Evolutionary conservation across 2,329 filamentous ascomycete genomes (phyloP).

Genomic region (Boeremia exigua): DNA sequence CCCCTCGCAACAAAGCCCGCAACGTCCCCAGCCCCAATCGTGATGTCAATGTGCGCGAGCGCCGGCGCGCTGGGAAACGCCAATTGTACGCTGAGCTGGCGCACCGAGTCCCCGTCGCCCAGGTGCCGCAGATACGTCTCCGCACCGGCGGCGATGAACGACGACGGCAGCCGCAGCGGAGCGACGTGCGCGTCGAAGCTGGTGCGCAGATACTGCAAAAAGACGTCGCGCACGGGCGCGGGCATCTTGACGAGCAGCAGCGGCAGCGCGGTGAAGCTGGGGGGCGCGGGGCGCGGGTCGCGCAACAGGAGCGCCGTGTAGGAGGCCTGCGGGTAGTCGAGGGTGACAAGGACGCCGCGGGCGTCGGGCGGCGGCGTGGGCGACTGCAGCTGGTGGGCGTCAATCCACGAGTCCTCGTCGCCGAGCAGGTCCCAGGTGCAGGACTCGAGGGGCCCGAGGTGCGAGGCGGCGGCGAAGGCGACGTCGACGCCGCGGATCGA

Average conservation of each 20-base stretch:
- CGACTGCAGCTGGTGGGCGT: conserved; percentile 41
- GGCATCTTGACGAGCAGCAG: conserved; percentile 60
- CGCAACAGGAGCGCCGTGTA: conserved; percentile 60
- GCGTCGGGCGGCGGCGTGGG: conserved; percentile 28
- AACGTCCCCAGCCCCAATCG: conserved; percentile 51
- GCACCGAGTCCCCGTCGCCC: conserved; percentile 37
- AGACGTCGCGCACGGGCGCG: conserved; percentile 55
- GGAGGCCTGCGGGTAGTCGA: conserved; percentile 57
- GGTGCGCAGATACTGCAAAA: conserved; percentile 56
- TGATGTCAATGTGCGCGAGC: conserved; percentile 51
- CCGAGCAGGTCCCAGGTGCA: conserved; percentile 56
- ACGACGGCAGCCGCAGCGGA: conserved; percentile 51
- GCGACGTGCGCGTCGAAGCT: conserved; percentile 59
- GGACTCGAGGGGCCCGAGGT: conserved; percentile 55
- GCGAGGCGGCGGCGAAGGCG: conserved; percentile 46
- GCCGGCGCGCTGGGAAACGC: conserved; percentile 38
- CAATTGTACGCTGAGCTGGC: conserved; percentile 46
- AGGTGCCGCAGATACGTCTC: conserved; percentile 67
- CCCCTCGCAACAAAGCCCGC: conserved; percentile 41
- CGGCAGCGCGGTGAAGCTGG: conserved; percentile 56
- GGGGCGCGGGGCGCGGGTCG: conserved; percentile 37
- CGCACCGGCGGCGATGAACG: conserved; percentile 53
- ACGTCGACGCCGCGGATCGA: conserved; percentile 55
- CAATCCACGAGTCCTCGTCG: conserved; percentile 51
- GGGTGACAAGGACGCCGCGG: conserved; percentile 56